Conservation (phyloP, 192 early-diverging fungal species). For the Obelidium mucronatum region DNA sequence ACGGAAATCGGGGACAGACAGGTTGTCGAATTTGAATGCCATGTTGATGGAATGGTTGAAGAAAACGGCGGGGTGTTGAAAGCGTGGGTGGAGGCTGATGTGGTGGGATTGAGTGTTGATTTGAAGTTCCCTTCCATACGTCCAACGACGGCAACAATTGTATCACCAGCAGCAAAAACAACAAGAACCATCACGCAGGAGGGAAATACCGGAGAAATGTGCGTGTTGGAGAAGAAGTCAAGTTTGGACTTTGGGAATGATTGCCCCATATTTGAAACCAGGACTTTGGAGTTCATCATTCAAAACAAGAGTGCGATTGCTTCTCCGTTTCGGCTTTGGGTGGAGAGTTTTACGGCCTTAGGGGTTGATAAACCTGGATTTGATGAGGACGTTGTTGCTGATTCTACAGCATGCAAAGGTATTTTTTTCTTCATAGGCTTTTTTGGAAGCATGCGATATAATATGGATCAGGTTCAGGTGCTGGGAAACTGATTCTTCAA, state of each 20-base stretch:
- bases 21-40: constrained; percentile 39
- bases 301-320: constrained; percentile 51
- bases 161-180: background rate
- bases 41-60: constrained; percentile 56
- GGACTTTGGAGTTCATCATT: constrained; percentile 44
- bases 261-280: constrained; percentile 56
- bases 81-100: constrained; percentile 37
- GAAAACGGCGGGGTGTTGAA: constrained; percentile 38
- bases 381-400: background rate
- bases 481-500: constrained; percentile 21
- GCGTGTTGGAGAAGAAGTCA: background rate
- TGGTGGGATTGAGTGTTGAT: constrained; percentile 38
- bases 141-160: too few relatives aligned
- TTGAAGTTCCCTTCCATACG: constrained; percentile 9
- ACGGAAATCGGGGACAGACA: constrained; percentile 27
- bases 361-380: background rate
- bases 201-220: too few relatives aligned
- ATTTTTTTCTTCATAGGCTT: background rate
- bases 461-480: background rate
- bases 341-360: constrained; percentile 49
- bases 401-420: background rate
- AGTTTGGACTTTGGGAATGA: constrained; percentile 56
- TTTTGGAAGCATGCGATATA: background rate
- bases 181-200: too few relatives aligned
- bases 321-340: constrained; percentile 44